Base-by-base conservation (phyloP, 768 basidiomycete species). In the Panus rudis region DNA sequence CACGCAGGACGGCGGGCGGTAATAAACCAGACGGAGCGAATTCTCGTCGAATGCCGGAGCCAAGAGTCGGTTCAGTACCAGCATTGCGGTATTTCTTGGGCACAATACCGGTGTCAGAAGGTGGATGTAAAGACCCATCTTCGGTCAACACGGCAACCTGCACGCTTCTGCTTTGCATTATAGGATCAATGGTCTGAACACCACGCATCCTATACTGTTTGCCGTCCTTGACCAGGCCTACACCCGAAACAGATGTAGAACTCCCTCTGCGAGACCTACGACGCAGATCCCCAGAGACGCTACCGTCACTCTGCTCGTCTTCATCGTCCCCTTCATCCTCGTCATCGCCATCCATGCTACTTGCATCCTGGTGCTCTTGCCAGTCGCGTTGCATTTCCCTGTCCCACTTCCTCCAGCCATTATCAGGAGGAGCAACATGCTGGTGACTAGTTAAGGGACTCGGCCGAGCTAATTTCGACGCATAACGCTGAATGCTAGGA, bases 341-440 rank as follows among this genome's bases (percentile, higher is more conserved):
- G 46, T 84, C 79, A 52, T 90, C 89, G 4, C 83, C 89, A 58
- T 91, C 88, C 46, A 78, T 75, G 56, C 89, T 90, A 52, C 75
- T 81, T 12, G 70, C 79, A 52, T 88, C 87, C 17, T 66, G 63
- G 49, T 65, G 66, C 19, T 78, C 76, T 37, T 76, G 74, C 72
- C 74, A 76, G 43, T 59, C 73, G 47, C 63, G 57, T 56, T 65
- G 52, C 6, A 60, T 56, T 49, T 61, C 54, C 52, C 68, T 59
- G 39, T 60, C 55, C 52, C 53, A 52, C 50, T 52, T 47, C 35
- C 56, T 50, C 56, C 57, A 59, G 25, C 54, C 56, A 26, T 54
- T 65, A 28, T 70, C 71, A 39, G 73, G 73, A 4, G 68, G 65
- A 37, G 74, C 56, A 5, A 58, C 37, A n/a, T 47, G 32, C 17